A percentile compares a stretch with the other conserved stretches of the same genome.
phyloP scores from a whole-genome alignment of 352 stramenopile species.

The Pythium dissotocum region DNA sequence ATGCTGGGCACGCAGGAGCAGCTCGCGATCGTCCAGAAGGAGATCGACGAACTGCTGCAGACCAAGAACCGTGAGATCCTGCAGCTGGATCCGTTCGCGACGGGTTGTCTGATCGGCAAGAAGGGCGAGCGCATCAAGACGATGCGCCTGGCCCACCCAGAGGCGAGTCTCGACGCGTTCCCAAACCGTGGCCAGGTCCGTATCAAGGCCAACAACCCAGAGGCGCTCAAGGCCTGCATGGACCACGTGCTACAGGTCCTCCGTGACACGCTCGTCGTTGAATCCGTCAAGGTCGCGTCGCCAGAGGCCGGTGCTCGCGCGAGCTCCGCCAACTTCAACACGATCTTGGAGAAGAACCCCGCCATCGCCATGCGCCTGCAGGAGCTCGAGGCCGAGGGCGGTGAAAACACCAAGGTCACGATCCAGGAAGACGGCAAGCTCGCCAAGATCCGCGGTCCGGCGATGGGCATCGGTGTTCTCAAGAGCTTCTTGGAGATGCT shows the following conservation, averaged over 20 bases:
- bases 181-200: constrained; percentile 67
- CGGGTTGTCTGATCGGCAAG: constrained; percentile 73
- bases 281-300: constrained; percentile 52
- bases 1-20: constrained; percentile 77
- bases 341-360: constrained; percentile 55
- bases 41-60: constrained; percentile 66
- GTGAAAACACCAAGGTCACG: constrained; percentile 59
- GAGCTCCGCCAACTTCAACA: constrained; percentile 46
- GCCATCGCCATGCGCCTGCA: constrained; percentile 59
- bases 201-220: constrained; percentile 57
- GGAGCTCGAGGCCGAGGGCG: constrained; percentile 74
- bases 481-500: constrained; percentile 83
- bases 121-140: constrained; percentile 82
- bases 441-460: constrained; percentile 70
- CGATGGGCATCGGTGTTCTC: constrained; percentile 64
- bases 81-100: constrained; percentile 72
- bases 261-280: constrained; percentile 61
- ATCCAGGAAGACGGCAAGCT: constrained; percentile 68
- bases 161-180: constrained; percentile 71
- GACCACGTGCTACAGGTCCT: constrained; percentile 63
- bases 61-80: constrained; percentile 78
- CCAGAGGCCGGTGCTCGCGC: constrained; percentile 2
- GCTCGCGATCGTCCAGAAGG: constrained; percentile 44
- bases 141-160: constrained; percentile 58
- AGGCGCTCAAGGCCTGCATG: constrained; percentile 60